phyloP scores from a whole-genome alignment of 768 basidiomycete species.

The Kwoniella pini region DNA sequence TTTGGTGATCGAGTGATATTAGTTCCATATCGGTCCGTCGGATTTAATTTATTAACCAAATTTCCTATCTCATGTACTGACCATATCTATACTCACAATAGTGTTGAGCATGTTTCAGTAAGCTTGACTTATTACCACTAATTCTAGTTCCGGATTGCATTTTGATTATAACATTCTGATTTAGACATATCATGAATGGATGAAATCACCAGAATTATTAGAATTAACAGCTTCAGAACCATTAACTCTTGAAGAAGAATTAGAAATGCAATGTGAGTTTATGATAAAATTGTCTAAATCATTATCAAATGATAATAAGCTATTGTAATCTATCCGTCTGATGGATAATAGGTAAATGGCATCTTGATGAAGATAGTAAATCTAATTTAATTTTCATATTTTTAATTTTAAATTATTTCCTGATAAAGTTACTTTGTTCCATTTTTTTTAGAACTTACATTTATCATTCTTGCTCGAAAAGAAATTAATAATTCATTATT shows the following conservation, averaged over 20 bases:
- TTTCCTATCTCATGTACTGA: constrained; percentile 58
- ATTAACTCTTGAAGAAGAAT: constrained; percentile 75
- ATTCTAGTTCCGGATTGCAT: too few relatives aligned
- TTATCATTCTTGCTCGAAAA: constrained; percentile 72
- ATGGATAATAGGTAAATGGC: constrained; percentile 72
- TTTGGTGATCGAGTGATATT: constrained; percentile 69
- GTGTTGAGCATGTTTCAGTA: constrained; percentile 59
- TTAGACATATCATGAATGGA: constrained; percentile 86
- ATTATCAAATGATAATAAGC: too few relatives aligned
- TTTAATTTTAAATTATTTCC: too few relatives aligned
- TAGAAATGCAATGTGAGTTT: constrained; percentile 83
- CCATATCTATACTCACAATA: constrained; percentile 3
- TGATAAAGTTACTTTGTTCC: too few relatives aligned
- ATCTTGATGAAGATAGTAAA: constrained; percentile 76
- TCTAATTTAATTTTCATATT: too few relatives aligned
- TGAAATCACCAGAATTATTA: constrained; percentile 71
- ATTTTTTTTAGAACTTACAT: constrained; percentile 69
- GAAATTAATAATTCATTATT: constrained; percentile 31
- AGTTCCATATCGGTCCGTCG: constrained; percentile 70
- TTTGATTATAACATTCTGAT: too few relatives aligned
- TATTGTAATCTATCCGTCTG: neutral
- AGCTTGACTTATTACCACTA: constrained; percentile 15
- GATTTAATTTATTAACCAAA: too few relatives aligned
- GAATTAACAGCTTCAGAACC: constrained; percentile 82
- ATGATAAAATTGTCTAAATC: too few relatives aligned